Evolutionary conservation across 192 early-diverging fungal species (phyloP).

Genomic region (Podila verticillata): DNA sequence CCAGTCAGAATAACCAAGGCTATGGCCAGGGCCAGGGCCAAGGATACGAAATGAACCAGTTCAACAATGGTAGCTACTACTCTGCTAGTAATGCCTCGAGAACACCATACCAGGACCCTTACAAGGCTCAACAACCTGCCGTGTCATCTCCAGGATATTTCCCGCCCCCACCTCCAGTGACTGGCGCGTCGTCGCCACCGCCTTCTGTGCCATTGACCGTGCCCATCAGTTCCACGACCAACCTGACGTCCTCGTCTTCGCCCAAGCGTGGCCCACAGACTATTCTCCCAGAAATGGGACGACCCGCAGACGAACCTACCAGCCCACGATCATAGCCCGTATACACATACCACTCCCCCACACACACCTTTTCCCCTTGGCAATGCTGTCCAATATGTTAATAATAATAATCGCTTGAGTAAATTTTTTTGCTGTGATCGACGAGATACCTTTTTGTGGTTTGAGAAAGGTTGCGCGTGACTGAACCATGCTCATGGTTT

Average conservation of each 20-base stretch:
- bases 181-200: background rate
- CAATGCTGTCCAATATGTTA: too few relatives aligned
- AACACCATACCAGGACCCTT: background rate
- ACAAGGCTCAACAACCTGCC: background rate
- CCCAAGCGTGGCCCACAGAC: background rate
- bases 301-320: background rate
- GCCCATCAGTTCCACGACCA: background rate
- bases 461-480: too few relatives aligned
- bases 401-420: too few relatives aligned
- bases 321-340: background rate
- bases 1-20: background rate
- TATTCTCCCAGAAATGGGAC: conserved; percentile 1
- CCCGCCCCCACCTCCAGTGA: background rate
- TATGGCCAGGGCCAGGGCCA: background rate
- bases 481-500: too few relatives aligned
- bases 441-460: too few relatives aligned
- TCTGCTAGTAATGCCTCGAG: background rate
- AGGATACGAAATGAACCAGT: background rate
- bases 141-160: background rate
- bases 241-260: background rate
- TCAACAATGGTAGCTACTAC: background rate
- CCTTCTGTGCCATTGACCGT: background rate
- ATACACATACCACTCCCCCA: too few relatives aligned
- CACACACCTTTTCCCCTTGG: too few relatives aligned
- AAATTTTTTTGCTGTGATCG: too few relatives aligned